A percentile compares a stretch with the other conserved stretches of the same genome.
Conservation (phyloP, 139 green algal species). For the Coelastrella sp. region DNA sequence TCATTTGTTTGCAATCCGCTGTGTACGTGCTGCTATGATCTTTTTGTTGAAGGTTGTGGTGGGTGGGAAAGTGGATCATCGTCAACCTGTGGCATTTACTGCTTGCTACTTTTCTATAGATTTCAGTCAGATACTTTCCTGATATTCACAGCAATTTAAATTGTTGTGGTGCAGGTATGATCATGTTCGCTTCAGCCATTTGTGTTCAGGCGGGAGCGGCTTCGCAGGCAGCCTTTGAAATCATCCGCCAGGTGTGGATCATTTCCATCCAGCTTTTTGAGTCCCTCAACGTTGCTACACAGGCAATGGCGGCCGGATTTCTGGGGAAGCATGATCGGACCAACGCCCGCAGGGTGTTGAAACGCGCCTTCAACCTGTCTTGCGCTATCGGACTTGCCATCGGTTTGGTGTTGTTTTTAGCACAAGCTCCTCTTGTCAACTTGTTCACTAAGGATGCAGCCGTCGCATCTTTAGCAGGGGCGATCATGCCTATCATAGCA, state of each 20-base stretch:
- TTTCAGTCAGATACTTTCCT: no score
- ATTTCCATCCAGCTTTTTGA: conserved; percentile 62
- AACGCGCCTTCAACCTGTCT: conserved; percentile 53
- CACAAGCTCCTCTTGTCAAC: conserved; percentile 42
- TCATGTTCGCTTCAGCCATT: conserved; percentile 62
- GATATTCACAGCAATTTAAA: no score
- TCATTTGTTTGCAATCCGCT: no score
- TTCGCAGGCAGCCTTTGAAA: conserved; percentile 67
- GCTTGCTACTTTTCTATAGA: no score
- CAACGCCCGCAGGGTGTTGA: conserved; percentile 53
- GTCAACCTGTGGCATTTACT: no score
- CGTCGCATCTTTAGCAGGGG: conserved; percentile 52
- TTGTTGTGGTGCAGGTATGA: conserved; percentile 58
- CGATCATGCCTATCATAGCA: conserved; percentile 59
- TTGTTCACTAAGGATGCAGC: conserved; percentile 61
- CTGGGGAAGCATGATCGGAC: conserved; percentile 57
- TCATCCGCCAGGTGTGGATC: conserved; percentile 59
- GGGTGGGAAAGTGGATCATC: no score
- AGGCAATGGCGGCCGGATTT: conserved; percentile 67
- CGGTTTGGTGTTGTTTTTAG: conserved; percentile 47
- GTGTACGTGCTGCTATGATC: no score
- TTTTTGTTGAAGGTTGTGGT: no score
- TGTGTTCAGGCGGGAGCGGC: conserved; percentile 58
- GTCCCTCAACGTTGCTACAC: conserved; percentile 74
- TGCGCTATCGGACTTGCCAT: conserved; percentile 18